Evolutionary conservation across 2,329 filamentous ascomycete genomes (phyloP).

Genomic region (Cercospora sesami): DNA sequence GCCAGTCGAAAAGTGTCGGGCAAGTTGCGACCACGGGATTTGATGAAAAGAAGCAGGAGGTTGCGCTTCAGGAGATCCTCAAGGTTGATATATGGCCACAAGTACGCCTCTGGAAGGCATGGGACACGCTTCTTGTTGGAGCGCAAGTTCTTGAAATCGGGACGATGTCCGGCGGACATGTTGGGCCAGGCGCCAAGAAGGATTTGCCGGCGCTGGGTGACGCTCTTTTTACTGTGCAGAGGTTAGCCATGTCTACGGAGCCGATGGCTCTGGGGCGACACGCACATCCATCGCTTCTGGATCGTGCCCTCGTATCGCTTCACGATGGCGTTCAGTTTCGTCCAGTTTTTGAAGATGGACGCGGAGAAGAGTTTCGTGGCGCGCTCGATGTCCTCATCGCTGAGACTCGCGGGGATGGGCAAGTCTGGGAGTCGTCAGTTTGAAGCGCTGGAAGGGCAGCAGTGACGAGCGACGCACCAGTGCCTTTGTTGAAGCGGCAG

Average conservation of each 20-base stretch:
- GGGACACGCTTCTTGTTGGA: constrained; percentile 25
- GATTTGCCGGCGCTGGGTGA: constrained; percentile 48
- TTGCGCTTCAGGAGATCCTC: constrained; percentile 54
- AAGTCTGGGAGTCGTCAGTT: constrained; percentile 20
- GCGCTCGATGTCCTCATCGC: constrained; percentile 27
- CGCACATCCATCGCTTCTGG: constrained; percentile 52
- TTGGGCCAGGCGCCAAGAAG: constrained; percentile 53
- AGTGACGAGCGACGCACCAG: constrained; percentile 5
- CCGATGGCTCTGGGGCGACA: neutral
- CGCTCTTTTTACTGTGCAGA: constrained; percentile 50
- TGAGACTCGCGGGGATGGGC: constrained; percentile 25
- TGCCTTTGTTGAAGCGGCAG: constrained; percentile 26
- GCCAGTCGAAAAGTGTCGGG: constrained; percentile 52
- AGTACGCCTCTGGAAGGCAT: constrained; percentile 39
- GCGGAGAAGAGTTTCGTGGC: constrained; percentile 27
- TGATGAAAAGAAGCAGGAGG: constrained; percentile 53
- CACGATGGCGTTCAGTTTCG: constrained; percentile 46
- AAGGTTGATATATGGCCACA: constrained; percentile 60
- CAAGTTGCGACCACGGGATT: constrained; percentile 51
- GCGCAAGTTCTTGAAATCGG: constrained; percentile 50
- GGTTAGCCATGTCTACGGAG: constrained; percentile 3
- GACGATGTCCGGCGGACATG: constrained; percentile 54
- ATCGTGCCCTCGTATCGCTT: constrained; percentile 54
- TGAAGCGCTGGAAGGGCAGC: neutral
- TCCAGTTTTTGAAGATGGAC: constrained; percentile 42